Conservation (phyloP, 495 filamentous ascomycete genomes). For the Neurospora tetrasperma region DNA sequence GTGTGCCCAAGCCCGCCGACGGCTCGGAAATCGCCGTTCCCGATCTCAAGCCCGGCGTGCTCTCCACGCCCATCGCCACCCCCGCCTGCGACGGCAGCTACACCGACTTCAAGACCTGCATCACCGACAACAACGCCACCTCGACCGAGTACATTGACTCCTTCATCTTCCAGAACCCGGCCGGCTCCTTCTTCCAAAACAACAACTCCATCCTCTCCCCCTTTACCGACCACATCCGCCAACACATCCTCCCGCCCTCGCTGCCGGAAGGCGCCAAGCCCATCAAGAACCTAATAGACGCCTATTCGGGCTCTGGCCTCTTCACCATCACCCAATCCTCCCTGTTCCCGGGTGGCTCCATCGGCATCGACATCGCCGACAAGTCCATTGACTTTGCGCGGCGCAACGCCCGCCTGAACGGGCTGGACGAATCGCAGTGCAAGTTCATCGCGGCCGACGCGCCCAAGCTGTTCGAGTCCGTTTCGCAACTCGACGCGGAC, state of each 20-base stretch:
- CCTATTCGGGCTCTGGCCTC: slow-evolving; percentile 92
- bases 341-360: slow-evolving; percentile 49
- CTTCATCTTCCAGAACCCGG: slow-evolving; percentile 80
- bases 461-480: slow-evolving; percentile 62
- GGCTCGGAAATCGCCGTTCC: slow-evolving; percentile 18
- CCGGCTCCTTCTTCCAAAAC: slow-evolving; percentile 96
- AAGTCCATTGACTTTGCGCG: slow-evolving; percentile 65
- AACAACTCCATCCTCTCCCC: slow-evolving; percentile 94
- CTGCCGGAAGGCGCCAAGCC: slow-evolving; percentile 10
- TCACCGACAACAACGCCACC: slow-evolving; percentile 72
- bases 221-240: slow-evolving; percentile 86
- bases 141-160: slow-evolving; percentile 78
- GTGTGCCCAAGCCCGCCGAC: slow-evolving; percentile 43
- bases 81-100: slow-evolving; percentile 33
- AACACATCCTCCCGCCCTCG: slow-evolving; percentile 53
- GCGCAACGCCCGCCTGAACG: slow-evolving; percentile 67
- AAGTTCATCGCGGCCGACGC: slow-evolving; percentile 83
- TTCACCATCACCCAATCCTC: slow-evolving; percentile 90
- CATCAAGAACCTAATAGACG: slow-evolving; percentile 85
- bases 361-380: slow-evolving; percentile 46
- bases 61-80: slow-evolving; percentile 14
- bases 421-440: slow-evolving; percentile 45
- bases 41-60: slow-evolving; percentile 5
- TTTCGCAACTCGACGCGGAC: slow-evolving; percentile 53
- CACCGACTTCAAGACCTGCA: slow-evolving; percentile 70